phyloP scores from a whole-genome alignment of 106 monocot genomes.

The Cymbidium sinense region DNA sequence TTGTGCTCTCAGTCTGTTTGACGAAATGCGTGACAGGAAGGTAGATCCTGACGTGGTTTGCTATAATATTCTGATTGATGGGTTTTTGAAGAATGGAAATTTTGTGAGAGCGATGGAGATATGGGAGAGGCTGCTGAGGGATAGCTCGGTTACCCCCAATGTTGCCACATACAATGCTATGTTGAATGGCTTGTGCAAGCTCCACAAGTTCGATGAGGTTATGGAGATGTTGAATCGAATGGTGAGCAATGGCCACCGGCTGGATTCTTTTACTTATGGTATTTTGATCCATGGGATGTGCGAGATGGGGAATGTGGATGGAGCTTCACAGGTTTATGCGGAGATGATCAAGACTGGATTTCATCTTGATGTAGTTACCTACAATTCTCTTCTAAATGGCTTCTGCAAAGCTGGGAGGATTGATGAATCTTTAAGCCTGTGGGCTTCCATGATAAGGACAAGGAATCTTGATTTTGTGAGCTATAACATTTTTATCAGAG shows the following conservation, averaged over 20 bases:
- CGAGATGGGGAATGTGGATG: constrained; percentile 44
- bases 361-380: constrained; percentile 51
- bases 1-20: constrained; percentile 52
- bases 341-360: constrained; percentile 61
- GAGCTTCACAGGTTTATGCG: constrained; percentile 40
- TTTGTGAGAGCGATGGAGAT: constrained; percentile 43
- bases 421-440: constrained; percentile 43
- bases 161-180: constrained; percentile 69
- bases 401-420: constrained; percentile 43
- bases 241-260: constrained; percentile 41
- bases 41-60: constrained; percentile 59
- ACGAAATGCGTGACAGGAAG: constrained; percentile 62
- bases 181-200: constrained; percentile 67
- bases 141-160: constrained; percentile 39
- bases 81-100: constrained; percentile 54
- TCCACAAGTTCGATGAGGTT: constrained; percentile 51
- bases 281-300: constrained; percentile 71
- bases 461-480: constrained; percentile 31
- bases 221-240: constrained; percentile 11
- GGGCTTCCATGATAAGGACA: constrained; percentile 39
- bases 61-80: constrained; percentile 81
- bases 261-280: constrained; percentile 58
- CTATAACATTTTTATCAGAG: constrained; percentile 76
- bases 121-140: constrained; percentile 57
- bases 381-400: constrained; percentile 61